Conservation (phyloP, 2,329 filamentous ascomycete genomes). For the Hypoxylon sp. region DNA sequence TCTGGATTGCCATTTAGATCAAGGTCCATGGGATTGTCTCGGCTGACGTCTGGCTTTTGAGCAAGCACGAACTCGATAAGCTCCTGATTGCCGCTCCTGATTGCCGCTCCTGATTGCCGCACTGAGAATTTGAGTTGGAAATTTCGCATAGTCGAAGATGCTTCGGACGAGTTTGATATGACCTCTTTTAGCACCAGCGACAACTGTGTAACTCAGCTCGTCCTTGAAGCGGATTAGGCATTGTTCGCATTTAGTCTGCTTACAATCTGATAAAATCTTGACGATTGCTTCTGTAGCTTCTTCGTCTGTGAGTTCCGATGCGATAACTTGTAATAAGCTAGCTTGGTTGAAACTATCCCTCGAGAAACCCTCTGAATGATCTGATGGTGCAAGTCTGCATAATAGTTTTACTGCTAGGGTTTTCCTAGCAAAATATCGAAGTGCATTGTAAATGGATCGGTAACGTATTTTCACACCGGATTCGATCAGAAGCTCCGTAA, state of each 20-base stretch:
- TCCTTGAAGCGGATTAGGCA: slow-evolving; percentile 4
- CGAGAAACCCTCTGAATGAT: slow-evolving; percentile 1
- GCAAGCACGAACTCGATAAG: slow-evolving; percentile 24
- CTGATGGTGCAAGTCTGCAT: background rate
- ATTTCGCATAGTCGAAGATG: slow-evolving; percentile 10
- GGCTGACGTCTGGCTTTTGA: slow-evolving; percentile 13
- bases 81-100: slow-evolving; percentile 10
- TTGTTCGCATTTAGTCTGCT: slow-evolving; percentile 7
- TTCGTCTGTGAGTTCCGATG: slow-evolving; percentile 15
- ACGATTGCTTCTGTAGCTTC: slow-evolving; percentile 4
- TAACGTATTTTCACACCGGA: slow-evolving; percentile 1
- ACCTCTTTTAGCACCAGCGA: slow-evolving; percentile 12
- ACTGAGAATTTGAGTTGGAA: slow-evolving; percentile 12
- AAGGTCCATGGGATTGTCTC: background rate
- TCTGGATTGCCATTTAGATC: too few species aligned
- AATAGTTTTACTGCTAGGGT: slow-evolving; percentile 24
- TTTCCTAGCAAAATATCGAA: slow-evolving; percentile 12
- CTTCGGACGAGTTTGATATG: slow-evolving; percentile 16
- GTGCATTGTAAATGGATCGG: background rate
- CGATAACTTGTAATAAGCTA: too few species aligned
- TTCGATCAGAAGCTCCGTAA: slow-evolving; percentile 22
- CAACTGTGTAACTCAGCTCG: background rate
- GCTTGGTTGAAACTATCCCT: too few species aligned
- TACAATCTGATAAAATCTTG: slow-evolving; percentile 25
- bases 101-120: slow-evolving; percentile 29